phyloP scores from a whole-genome alignment of 331 rosid species.

The Quercus phellos region DNA sequence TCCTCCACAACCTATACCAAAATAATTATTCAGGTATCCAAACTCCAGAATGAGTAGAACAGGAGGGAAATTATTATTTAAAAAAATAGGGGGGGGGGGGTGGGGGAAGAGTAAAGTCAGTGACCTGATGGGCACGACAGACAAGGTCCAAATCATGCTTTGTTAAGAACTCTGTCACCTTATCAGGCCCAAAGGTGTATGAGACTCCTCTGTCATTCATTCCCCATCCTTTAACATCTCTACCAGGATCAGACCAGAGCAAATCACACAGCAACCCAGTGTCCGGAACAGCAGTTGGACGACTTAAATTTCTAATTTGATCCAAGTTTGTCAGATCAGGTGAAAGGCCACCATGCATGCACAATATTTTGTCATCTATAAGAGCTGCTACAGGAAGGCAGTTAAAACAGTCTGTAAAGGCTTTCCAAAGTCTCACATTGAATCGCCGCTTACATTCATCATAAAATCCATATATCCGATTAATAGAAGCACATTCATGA shows the following conservation, averaged over 20 bases:
- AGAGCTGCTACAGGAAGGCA: slow-evolving; percentile 98
- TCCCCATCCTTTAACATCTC: slow-evolving; percentile 97
- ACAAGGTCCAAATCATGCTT: slow-evolving; percentile 92
- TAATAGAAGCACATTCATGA: slow-evolving; percentile 94
- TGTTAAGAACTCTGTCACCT: slow-evolving; percentile 70
- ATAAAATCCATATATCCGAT: slow-evolving; percentile 92
- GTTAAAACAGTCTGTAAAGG: slow-evolving; percentile 85
- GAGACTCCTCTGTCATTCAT: slow-evolving; percentile 99
- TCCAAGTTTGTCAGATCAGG: slow-evolving; percentile 83
- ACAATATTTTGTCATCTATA: slow-evolving; percentile 86
- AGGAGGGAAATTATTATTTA: neutral
- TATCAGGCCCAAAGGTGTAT: slow-evolving; percentile 94
- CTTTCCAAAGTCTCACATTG: slow-evolving; percentile 96
- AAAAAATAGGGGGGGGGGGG: neutral
- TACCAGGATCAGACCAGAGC: slow-evolving; percentile 97
- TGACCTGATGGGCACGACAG: slow-evolving; percentile 97
- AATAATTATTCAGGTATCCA: slow-evolving; percentile 18
- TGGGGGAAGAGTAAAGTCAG: slow-evolving; percentile 6
- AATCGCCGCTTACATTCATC: slow-evolving; percentile 96
- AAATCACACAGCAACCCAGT: slow-evolving; percentile 93
- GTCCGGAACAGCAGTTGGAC: slow-evolving; percentile 83
- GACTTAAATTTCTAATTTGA: slow-evolving; percentile 70
- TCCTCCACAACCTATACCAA: slow-evolving; percentile 79
- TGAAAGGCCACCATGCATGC: slow-evolving; percentile 99
- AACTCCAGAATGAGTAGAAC: slow-evolving; percentile 6